Percentiles rank a stretch among this genome's conserved stretches.
These are phyloP conservation scores for Mycena kentingensis DNA, from an alignment of 768 basidiomycete genomes.

Conservation along the genomic window DNA sequence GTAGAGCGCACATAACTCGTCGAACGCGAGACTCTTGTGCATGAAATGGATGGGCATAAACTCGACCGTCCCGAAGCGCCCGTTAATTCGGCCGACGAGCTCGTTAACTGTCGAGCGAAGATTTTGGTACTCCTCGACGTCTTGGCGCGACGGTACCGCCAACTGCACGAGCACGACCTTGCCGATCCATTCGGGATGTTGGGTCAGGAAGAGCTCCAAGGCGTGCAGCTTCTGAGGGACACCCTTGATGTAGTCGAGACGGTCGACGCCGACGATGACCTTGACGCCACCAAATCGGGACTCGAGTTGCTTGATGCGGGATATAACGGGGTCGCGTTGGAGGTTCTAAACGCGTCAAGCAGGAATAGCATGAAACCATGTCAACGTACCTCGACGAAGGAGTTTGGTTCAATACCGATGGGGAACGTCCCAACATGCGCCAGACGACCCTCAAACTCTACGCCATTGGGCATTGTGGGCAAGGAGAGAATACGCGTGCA, in stretches of 20 bases:
- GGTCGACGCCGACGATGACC: conserved; percentile 97
- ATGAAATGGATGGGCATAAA: conserved; percentile 99
- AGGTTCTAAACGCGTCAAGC: conserved; percentile 57
- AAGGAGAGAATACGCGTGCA: conserved; percentile 95
- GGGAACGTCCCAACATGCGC: conserved; percentile 99
- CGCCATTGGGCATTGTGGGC: conserved; percentile 96
- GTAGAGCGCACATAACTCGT: conserved; percentile 97
- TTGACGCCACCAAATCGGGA: conserved; percentile 93
- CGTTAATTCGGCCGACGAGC: conserved; percentile 97
- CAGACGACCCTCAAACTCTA: conserved; percentile 92
- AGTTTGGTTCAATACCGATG: conserved; percentile 94
- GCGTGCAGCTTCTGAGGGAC: conserved; percentile 98
- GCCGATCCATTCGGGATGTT: conserved; percentile 99
- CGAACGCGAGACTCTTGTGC: conserved; percentile 92
- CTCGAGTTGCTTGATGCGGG: conserved; percentile 79
- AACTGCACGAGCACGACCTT: conserved; percentile 97
- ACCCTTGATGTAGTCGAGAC: conserved; percentile 99
- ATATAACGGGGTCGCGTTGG: conserved; percentile 74
- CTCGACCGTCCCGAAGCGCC: conserved; percentile 97
- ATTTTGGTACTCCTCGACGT: conserved; percentile 99
- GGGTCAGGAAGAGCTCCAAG: conserved; percentile 92
- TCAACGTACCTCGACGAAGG: conserved; percentile 75
- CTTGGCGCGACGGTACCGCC: conserved; percentile 95
- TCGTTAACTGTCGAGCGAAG: conserved; percentile 94
- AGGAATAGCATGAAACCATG: conserved; percentile 6